Percentiles rank a stretch among this genome's conserved stretches.
These are phyloP conservation scores for Ophiostoma sp. DNA, from an alignment of 2,329 filamentous ascomycete genomes.

Conservation along the genomic window DNA sequence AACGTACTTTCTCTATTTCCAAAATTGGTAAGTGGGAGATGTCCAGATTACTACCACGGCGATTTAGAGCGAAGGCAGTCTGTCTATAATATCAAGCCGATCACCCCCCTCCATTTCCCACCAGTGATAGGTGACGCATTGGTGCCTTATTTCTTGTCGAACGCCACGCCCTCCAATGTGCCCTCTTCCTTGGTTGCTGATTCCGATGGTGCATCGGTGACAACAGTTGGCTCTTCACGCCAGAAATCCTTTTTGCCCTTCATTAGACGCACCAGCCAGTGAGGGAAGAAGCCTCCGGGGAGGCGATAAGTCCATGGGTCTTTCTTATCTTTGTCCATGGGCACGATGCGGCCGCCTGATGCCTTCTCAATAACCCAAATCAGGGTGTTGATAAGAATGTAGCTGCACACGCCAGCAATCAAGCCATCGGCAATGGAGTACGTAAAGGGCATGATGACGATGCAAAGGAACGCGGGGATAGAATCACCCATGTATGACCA, in stretches of 20 bases:
- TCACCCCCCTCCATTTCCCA: background rate
- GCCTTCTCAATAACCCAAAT: constrained; percentile 43
- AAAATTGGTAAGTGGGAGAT: background rate
- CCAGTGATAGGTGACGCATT: background rate
- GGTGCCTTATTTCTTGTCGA: constrained; percentile 10
- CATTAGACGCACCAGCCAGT: constrained; percentile 30
- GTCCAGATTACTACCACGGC: background rate
- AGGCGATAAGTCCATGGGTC: constrained; percentile 53
- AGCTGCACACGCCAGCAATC: constrained; percentile 57
- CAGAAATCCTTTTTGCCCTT: constrained; percentile 28
- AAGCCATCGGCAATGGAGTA: constrained; percentile 75
- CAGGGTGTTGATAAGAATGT: constrained; percentile 46
- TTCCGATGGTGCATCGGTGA: constrained; percentile 8
- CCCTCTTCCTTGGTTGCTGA: constrained; percentile 14
- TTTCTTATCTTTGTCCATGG: constrained; percentile 49
- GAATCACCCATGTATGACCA: constrained; percentile 75
- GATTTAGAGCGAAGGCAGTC: background rate
- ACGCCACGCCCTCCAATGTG: constrained; percentile 6
- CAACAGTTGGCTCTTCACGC: constrained; percentile 16
- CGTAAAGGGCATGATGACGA: constrained; percentile 70
- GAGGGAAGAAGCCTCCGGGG: constrained; percentile 44
- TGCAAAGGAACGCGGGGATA: constrained; percentile 68
- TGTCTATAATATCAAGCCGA: constrained; percentile 11
- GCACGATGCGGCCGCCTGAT: constrained; percentile 42
- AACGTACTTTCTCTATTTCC: constrained; percentile 4